Evolutionary conservation across 2,329 filamentous ascomycete genomes (phyloP).

Genomic region (Scleromitrula shiraiana): DNA sequence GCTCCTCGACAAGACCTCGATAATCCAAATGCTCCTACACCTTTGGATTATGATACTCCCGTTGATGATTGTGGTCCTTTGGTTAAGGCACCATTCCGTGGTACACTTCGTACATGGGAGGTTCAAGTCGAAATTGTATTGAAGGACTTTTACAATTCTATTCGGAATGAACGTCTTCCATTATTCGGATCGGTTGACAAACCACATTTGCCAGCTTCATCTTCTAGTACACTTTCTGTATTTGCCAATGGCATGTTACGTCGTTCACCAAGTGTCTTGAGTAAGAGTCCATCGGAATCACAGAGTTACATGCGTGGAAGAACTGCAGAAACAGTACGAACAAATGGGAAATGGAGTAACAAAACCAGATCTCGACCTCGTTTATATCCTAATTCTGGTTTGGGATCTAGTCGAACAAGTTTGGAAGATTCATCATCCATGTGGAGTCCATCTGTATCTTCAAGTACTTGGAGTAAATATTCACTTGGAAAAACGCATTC

Average conservation of each 20-base stretch:
- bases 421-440: conserved; percentile 84
- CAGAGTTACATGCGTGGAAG: conserved; percentile 60
- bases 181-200: conserved; percentile 61
- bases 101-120: conserved; percentile 75
- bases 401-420: conserved; percentile 88
- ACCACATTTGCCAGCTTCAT: conserved; percentile 33
- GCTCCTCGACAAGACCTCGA: conserved; percentile 21
- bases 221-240: conserved; percentile 61
- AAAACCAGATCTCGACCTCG: conserved; percentile 79
- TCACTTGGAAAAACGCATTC: conserved; percentile 87
- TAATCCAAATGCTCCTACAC: conserved; percentile 34
- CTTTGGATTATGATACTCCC: conserved; percentile 30
- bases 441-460: conserved; percentile 73
- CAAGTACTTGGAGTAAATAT: conserved; percentile 93
- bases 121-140: conserved; percentile 82
- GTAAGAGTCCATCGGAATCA: conserved; percentile 84
- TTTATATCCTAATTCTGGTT: conserved; percentile 66
- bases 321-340: conserved; percentile 46
- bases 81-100: conserved; percentile 69
- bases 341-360: conserved; percentile 60
- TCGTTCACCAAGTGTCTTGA: conserved; percentile 81
- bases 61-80: conserved; percentile 62
- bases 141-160: conserved; percentile 85
- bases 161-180: conserved; percentile 78
- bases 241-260: conserved; percentile 62